Percentiles rank a stretch among this genome's conserved stretches.
Evolutionary conservation across 108 stramenopile genomes (phyloP).

Genomic region (Parmales sp.): DNA sequence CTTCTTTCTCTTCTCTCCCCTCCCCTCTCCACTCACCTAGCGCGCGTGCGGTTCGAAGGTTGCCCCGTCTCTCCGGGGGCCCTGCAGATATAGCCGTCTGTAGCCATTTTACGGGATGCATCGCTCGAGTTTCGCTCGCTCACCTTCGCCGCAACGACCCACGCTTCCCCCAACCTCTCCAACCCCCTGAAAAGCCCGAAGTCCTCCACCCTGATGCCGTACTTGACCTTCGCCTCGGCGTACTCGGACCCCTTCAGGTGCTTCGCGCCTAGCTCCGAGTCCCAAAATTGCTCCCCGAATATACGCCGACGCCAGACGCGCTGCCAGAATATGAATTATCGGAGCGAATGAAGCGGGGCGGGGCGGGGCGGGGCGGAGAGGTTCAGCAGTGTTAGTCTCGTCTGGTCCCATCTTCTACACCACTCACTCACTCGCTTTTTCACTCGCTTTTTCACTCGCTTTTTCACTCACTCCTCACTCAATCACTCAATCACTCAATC

Average conservation of each 20-base stretch:
- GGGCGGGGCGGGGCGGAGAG: background rate
- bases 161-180: background rate
- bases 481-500: too few relatives aligned
- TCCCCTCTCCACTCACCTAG: too few relatives aligned
- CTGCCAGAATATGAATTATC: background rate
- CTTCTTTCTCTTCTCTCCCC: too few relatives aligned
- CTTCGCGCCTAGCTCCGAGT: background rate
- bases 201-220: background rate
- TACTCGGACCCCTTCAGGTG: background rate
- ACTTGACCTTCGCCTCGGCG: background rate
- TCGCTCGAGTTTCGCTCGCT: too few relatives aligned
- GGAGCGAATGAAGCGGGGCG: background rate
- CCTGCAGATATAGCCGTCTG: too few relatives aligned
- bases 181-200: background rate
- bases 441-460: background rate
- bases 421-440: background rate
- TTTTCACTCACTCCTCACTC: background rate
- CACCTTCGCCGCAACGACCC: too few relatives aligned
- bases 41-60: too few relatives aligned
- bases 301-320: background rate
- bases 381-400: background rate
- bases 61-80: too few relatives aligned
- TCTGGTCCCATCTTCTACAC: background rate
- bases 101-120: too few relatives aligned
- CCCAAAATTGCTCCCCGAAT: constrained; percentile 9